Conservation (phyloP, 2,329 filamentous ascomycete genomes). For the Exophiala calicioides region DNA sequence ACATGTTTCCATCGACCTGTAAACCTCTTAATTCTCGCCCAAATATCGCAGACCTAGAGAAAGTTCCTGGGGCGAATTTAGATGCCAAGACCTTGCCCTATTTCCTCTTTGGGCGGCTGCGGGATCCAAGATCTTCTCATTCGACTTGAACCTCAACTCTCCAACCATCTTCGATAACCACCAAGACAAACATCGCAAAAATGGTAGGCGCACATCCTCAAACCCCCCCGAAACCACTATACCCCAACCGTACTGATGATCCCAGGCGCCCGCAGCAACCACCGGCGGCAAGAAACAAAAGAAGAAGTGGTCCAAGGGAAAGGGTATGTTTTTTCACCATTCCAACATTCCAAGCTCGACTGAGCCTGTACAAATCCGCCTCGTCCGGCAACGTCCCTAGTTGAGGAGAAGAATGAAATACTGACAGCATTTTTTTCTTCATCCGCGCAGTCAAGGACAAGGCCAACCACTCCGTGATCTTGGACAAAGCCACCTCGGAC, state of each 20-base stretch:
- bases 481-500: constrained; percentile 96
- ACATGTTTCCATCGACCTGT: neutral
- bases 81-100: constrained; percentile 23
- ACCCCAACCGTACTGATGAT: constrained; percentile 3
- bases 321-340: constrained; percentile 45
- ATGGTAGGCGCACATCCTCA: constrained; percentile 20
- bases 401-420: too few relatives aligned
- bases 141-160: constrained; percentile 11
- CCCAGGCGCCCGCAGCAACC: constrained; percentile 49
- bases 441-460: constrained; percentile 94
- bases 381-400: too few relatives aligned
- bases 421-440: constrained; percentile 7
- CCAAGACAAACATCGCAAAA: constrained; percentile 20
- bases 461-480: constrained; percentile 97
- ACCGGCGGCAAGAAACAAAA: constrained; percentile 55
- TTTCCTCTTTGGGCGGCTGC: constrained; percentile 8
- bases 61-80: neutral
- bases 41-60: too few relatives aligned
- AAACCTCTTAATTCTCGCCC: neutral
- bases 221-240: neutral
- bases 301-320: constrained; percentile 61
- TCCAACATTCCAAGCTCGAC: too few relatives aligned
- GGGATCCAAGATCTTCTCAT: constrained; percentile 5
- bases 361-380: too few relatives aligned
- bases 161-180: constrained; percentile 12